Conservation (phyloP, 2,329 filamentous ascomycete genomes). For the Venturiaceae sp. region DNA sequence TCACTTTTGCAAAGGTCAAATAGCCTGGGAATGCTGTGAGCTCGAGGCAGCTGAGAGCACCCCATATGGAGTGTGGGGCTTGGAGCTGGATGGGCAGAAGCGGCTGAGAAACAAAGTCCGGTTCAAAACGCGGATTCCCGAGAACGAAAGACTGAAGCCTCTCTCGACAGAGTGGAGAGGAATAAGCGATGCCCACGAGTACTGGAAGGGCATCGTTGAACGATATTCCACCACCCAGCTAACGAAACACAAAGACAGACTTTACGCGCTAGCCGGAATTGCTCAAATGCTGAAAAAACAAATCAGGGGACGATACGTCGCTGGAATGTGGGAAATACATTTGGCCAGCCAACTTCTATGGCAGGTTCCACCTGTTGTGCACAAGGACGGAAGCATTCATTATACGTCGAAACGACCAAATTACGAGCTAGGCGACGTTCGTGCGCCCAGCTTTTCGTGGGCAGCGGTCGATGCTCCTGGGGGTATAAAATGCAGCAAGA, state of each 20-base stretch:
- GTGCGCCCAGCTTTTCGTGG: constrained; percentile 7
- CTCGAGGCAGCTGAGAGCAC: constrained; percentile 8
- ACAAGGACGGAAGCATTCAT: constrained; percentile 4
- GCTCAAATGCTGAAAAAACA: constrained; percentile 3
- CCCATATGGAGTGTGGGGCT: constrained; percentile 7
- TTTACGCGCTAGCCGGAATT: constrained; percentile 14
- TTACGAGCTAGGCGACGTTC: background rate
- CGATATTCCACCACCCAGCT: constrained; percentile 11
- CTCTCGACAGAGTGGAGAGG: constrained; percentile 6
- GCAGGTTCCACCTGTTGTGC: constrained; percentile 10
- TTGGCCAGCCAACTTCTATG: constrained; percentile 15
- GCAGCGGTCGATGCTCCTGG: constrained; percentile 2
- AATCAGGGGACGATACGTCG: constrained; percentile 13
- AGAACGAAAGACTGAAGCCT: background rate
- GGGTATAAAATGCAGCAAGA: constrained; percentile 13
- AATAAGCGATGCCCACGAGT: constrained; percentile 10
- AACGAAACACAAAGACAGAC: constrained; percentile 11
- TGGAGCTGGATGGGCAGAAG: constrained; percentile 3
- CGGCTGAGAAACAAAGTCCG: background rate
- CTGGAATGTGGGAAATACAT: constrained; percentile 12
- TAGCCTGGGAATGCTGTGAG: constrained; percentile 16
- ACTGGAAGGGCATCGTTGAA: constrained; percentile 14
- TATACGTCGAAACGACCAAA: constrained; percentile 1
- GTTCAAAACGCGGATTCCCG: constrained; percentile 9
- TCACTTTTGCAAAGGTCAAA: constrained; percentile 14